A percentile compares a stretch with the other conserved stretches of the same genome.
These are phyloP conservation scores for Colletotrichum acutatum DNA, from an alignment of 2,329 filamentous ascomycete genomes.

Conservation along the genomic window DNA sequence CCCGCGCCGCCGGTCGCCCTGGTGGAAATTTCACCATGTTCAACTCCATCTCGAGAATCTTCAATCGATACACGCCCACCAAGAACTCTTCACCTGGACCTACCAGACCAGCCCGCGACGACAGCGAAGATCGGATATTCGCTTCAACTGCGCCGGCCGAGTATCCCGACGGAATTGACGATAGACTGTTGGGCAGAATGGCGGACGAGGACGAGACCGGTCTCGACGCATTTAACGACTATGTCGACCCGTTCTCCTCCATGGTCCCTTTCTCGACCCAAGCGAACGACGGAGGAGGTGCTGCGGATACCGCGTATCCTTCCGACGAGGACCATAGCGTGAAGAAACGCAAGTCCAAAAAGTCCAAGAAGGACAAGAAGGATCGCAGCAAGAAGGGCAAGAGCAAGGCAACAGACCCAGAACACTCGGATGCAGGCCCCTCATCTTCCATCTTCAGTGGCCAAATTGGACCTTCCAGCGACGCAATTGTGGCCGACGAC, in stretches of 20 bases:
- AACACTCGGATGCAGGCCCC: neutral
- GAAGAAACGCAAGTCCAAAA: slow-evolving; percentile 16
- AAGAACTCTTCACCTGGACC: slow-evolving; percentile 32
- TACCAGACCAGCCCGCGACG: slow-evolving; percentile 5
- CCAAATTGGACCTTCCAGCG: neutral
- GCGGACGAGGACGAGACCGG: neutral
- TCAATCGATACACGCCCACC: slow-evolving; percentile 9
- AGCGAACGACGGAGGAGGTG: neutral
- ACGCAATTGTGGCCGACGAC: neutral
- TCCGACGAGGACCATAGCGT: neutral
- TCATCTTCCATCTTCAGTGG: slow-evolving; percentile 5
- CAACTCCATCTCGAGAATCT: slow-evolving; percentile 25
- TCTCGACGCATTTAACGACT: slow-evolving; percentile 11
- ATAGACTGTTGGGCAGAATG: slow-evolving; percentile 1
- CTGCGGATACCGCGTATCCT: neutral
- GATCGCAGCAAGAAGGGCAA: slow-evolving; percentile 10
- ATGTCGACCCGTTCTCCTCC: slow-evolving; percentile 24
- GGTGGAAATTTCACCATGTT: slow-evolving; percentile 7
- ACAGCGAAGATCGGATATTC: neutral
- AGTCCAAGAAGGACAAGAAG: slow-evolving; percentile 12
- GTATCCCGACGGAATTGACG: slow-evolving; percentile 5
- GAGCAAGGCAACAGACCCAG: neutral
- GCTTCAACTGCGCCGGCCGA: slow-evolving; percentile 26
- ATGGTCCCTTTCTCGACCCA: slow-evolving; percentile 31
- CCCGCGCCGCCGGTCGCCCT: neutral